These are phyloP conservation scores for Eleusine indica DNA, from an alignment of 176 grass and related monocot genomes.

Conservation along the genomic window DNA sequence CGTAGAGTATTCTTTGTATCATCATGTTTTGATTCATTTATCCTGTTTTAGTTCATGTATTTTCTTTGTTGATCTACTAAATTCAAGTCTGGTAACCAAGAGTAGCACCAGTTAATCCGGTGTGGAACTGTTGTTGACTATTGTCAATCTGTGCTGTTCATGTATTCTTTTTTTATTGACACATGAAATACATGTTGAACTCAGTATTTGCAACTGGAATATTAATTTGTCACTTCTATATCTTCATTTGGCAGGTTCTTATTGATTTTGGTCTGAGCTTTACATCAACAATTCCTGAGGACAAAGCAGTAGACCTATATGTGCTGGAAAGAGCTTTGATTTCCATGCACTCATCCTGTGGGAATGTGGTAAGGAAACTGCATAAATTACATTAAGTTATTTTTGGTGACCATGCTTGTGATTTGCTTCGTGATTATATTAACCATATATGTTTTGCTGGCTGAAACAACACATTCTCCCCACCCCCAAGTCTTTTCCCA, in stretches of 20 bases:
- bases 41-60: slow-evolving; percentile 6
- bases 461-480: background rate
- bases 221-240: background rate
- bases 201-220: background rate
- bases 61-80: slow-evolving; percentile 11
- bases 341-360: slow-evolving; percentile 97
- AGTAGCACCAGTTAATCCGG: background rate
- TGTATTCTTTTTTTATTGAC: slow-evolving; percentile 17
- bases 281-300: slow-evolving; percentile 85
- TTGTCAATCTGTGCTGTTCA: background rate
- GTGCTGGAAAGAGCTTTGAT: slow-evolving; percentile 94
- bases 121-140: background rate
- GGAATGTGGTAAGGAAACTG: slow-evolving; percentile 68
- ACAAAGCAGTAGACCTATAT: slow-evolving; percentile 95
- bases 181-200: background rate
- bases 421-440: background rate
- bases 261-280: slow-evolving; percentile 99
- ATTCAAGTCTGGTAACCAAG: background rate
- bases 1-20: slow-evolving; percentile 11
- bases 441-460: background rate
- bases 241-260: slow-evolving; percentile 65
- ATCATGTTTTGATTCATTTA: background rate
- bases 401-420: background rate
- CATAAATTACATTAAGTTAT: slow-evolving; percentile 3
- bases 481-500: background rate